phyloP scores from a whole-genome alignment of 192 early-diverging fungal genomes.

The Backusella mclennaniae region DNA sequence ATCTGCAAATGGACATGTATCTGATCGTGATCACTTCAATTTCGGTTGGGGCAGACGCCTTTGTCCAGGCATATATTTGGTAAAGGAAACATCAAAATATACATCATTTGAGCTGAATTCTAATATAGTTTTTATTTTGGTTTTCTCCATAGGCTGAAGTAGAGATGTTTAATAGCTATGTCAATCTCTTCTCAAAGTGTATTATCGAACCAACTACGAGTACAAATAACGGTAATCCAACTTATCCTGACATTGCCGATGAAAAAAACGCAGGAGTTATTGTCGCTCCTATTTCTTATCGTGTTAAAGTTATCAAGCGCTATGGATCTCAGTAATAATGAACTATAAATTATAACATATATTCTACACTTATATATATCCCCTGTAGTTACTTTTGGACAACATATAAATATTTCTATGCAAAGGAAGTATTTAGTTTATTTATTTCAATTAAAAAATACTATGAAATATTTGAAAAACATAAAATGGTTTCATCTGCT shows the following conservation, averaged over 20 bases:
- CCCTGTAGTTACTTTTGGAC: neutral
- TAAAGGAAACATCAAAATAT: neutral
- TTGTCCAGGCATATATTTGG: conserved; percentile 16
- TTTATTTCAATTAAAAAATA: no score
- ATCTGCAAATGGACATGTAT: neutral
- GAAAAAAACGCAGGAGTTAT: neutral
- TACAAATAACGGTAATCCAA: neutral
- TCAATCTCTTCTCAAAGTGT: neutral
- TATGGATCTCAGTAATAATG: neutral
- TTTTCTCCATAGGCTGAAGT: neutral
- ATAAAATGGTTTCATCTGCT: no score
- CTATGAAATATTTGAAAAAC: no score
- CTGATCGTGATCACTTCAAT: neutral
- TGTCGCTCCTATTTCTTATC: neutral
- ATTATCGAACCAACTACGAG: neutral
- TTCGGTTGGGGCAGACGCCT: conserved; percentile 13
- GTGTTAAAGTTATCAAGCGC: neutral
- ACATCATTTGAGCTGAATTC: neutral
- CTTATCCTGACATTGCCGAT: neutral
- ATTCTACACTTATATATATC: neutral
- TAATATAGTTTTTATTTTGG: neutral
- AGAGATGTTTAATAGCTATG: neutral
- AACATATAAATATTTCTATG: neutral
- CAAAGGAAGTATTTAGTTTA: no score
- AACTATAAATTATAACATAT: neutral